These are phyloP conservation scores for Penicillium sp. DNA, from an alignment of 2,329 filamentous ascomycete species.

Conservation along the genomic window DNA sequence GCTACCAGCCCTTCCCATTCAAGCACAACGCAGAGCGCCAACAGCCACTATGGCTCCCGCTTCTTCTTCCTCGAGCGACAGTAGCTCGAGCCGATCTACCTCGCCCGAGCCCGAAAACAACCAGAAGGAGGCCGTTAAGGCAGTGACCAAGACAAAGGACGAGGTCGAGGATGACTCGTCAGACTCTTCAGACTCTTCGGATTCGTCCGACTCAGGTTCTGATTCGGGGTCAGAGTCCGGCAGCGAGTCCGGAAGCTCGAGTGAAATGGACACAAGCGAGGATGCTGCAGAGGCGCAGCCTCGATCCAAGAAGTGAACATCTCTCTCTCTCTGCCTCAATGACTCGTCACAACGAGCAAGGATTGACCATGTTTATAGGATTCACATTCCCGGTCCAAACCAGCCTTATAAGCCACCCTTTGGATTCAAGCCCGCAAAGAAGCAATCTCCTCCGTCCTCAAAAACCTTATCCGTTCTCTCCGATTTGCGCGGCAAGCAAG, in stretches of 20 bases:
- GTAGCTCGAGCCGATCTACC: slow-evolving; percentile 31
- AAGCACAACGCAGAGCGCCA: neutral
- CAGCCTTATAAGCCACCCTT: slow-evolving; percentile 45
- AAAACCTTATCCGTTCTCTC: slow-evolving; percentile 39
- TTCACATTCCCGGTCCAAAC: slow-evolving; percentile 28
- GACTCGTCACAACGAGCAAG: neutral
- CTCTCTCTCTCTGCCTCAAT: neutral
- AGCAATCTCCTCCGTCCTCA: slow-evolving; percentile 35
- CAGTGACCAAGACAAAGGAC: slow-evolving; percentile 22
- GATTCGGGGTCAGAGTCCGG: slow-evolving; percentile 21
- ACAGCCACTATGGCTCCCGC: slow-evolving; percentile 21
- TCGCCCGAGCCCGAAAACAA: slow-evolving; percentile 28
- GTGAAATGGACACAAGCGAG: slow-evolving; percentile 26
- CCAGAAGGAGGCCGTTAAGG: slow-evolving; percentile 26
- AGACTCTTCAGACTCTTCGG: slow-evolving; percentile 21
- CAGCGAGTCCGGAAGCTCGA: slow-evolving; percentile 22
- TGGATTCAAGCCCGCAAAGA: slow-evolving; percentile 46
- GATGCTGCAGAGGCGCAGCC: slow-evolving; percentile 13
- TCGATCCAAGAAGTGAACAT: slow-evolving; percentile 23
- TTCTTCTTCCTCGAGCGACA: slow-evolving; percentile 28
- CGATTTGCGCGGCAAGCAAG: slow-evolving; percentile 47
- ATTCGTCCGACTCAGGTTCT: slow-evolving; percentile 25
- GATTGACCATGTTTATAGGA: slow-evolving; percentile 15
- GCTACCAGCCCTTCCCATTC: neutral
- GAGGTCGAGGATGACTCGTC: slow-evolving; percentile 17